phyloP scores from a whole-genome alignment of 164 flowering plant genomes.

The Santalum album region DNA sequence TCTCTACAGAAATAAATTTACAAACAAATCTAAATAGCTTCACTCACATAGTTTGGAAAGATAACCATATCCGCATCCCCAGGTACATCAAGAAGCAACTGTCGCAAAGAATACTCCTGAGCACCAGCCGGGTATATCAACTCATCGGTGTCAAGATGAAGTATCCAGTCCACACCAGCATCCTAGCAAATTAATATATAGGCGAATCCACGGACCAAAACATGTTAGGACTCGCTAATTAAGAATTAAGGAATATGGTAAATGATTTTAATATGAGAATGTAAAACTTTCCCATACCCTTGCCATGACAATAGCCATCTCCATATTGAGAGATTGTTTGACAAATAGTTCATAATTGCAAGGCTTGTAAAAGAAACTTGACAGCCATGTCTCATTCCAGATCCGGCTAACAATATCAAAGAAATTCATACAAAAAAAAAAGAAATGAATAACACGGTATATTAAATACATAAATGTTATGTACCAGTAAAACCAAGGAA shows the following conservation, averaged over 20 bases:
- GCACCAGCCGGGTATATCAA: constrained; percentile 85
- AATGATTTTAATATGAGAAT: not conserved
- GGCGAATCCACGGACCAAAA: not conserved
- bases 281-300: constrained; percentile 47
- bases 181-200: constrained; percentile 34
- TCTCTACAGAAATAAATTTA: no score
- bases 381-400: constrained; percentile 98
- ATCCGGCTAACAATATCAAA: constrained; percentile 53
- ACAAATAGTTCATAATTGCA: constrained; percentile 97
- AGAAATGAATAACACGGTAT: no score
- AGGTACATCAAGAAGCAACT: constrained; percentile 73
- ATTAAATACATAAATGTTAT: no score
- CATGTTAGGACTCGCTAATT: not conserved
- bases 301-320: constrained; percentile 98
- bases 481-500: no score
- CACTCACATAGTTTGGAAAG: constrained; percentile 95
- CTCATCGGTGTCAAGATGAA: constrained; percentile 98
- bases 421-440: not conserved
- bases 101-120: constrained; percentile 78
- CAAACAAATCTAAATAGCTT: not conserved
- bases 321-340: constrained; percentile 95
- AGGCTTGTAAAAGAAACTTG: constrained; percentile 95
- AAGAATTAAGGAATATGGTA: not conserved
- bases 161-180: constrained; percentile 87
- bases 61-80: constrained; percentile 79